Conservation (phyloP, 257 asterid species). For the Penstemon newberryi region DNA sequence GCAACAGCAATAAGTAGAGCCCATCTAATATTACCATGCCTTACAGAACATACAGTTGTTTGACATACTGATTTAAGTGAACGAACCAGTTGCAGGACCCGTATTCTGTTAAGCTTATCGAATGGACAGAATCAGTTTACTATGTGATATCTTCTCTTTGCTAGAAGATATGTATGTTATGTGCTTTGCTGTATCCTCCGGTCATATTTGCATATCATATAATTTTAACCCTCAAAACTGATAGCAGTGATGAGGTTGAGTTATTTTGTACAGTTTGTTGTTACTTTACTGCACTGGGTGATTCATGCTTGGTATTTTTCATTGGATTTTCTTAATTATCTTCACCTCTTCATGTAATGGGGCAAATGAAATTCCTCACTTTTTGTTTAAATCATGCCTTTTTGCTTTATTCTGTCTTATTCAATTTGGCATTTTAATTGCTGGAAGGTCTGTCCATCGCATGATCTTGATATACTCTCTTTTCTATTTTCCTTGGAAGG, state of each 20-base stretch:
- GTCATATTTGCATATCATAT: conserved; percentile 4
- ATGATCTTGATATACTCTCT: neutral
- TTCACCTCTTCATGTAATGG: neutral
- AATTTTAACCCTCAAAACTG: neutral
- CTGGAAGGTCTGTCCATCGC: neutral
- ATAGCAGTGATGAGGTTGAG: neutral
- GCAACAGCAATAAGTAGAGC: conserved; percentile 11
- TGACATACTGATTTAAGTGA: conserved; percentile 17
- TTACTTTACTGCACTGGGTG: conserved; percentile 1
- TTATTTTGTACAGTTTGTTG: conserved; percentile 14
- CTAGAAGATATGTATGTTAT: neutral
- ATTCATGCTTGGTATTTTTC: neutral
- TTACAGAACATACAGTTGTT: neutral
- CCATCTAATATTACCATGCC: neutral
- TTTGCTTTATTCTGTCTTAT: neutral
- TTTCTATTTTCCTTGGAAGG: neutral
- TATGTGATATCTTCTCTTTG: neutral
- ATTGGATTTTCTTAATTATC: neutral
- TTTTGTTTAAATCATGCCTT: neutral
- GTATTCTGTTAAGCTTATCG: conserved; percentile 9
- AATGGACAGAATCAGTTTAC: conserved; percentile 6
- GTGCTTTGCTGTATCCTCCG: conserved; percentile 3
- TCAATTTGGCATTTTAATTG: neutral
- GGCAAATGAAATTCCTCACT: neutral
- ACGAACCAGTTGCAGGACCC: neutral